These are phyloP conservation scores for Parascedosporium putredinis DNA, from an alignment of 2,329 filamentous ascomycete genomes.

Conservation along the genomic window DNA sequence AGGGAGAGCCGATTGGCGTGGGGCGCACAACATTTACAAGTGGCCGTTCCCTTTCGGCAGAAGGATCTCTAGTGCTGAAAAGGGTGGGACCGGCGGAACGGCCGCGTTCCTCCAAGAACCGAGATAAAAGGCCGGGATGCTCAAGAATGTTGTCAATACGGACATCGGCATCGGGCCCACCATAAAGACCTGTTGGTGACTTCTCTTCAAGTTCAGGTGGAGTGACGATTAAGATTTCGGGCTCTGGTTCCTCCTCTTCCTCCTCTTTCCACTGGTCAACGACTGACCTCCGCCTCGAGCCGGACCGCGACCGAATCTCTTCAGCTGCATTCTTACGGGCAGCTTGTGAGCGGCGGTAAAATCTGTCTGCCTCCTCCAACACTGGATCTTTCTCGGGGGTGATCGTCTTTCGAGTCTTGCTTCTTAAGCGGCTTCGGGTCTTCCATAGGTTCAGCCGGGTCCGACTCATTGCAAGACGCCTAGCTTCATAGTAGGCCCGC, in stretches of 20 bases:
- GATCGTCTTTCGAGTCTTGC: constrained; percentile 27
- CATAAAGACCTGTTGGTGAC: constrained; percentile 34
- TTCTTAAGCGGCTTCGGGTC: constrained; percentile 24
- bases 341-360: constrained; percentile 44
- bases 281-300: constrained; percentile 42
- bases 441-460: constrained; percentile 33
- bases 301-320: constrained; percentile 40
- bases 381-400: constrained; percentile 29
- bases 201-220: constrained; percentile 40
- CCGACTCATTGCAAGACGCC: constrained; percentile 30
- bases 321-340: constrained; percentile 44
- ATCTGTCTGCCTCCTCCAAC: constrained; percentile 46
- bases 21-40: constrained; percentile 51
- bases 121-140: constrained; percentile 35
- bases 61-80: constrained; percentile 35
- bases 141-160: constrained; percentile 48
- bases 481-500: constrained; percentile 32
- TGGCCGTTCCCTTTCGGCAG: constrained; percentile 44
- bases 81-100: constrained; percentile 10
- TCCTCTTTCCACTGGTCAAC: constrained; percentile 40
- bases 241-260: constrained; percentile 20
- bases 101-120: constrained; percentile 16
- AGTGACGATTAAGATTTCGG: constrained; percentile 38
- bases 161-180: constrained; percentile 53
- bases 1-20: constrained; percentile 45